phyloP scores from a whole-genome alignment of 2,329 filamentous ascomycete genomes.

The Ceratocystis colombiana region DNA sequence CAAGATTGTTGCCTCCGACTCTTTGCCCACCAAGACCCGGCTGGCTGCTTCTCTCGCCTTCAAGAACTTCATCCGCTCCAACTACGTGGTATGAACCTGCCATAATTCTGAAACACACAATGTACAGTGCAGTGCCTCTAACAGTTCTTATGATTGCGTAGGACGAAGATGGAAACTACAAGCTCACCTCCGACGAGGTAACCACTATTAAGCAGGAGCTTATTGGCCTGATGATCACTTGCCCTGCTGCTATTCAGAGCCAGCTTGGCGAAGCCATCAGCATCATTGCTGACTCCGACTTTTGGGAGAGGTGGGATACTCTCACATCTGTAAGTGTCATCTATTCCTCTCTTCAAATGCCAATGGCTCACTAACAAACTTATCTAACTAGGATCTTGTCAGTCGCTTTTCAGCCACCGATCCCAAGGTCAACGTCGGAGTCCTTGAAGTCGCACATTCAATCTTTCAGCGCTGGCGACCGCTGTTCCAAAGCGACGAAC shows the following conservation, averaged over 20 bases:
- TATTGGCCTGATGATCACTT: conserved; percentile 91
- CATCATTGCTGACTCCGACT: conserved; percentile 94
- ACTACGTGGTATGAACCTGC: conserved; percentile 60
- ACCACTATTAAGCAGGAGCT: conserved; percentile 86
- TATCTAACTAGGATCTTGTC: conserved; percentile 59
- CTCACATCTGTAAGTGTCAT: conserved; percentile 45
- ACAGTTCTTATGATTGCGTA: conserved; percentile 30
- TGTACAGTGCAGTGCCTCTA: neutral
- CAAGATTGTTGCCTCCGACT: conserved; percentile 72
- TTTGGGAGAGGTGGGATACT: conserved; percentile 94
- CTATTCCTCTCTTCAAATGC: neutral
- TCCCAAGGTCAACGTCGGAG: conserved; percentile 78
- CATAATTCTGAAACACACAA: neutral
- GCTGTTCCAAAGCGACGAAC: conserved; percentile 80
- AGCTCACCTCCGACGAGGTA: conserved; percentile 73
- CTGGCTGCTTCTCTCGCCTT: conserved; percentile 86
- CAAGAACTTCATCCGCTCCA: conserved; percentile 94
- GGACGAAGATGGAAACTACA: conserved; percentile 91
- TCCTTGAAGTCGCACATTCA: conserved; percentile 93
- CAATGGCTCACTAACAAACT: neutral
- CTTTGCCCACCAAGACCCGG: conserved; percentile 64
- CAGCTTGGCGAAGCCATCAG: conserved; percentile 96
- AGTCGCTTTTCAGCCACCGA: conserved; percentile 74
- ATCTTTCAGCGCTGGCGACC: conserved; percentile 96
- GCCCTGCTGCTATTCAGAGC: conserved; percentile 75